These are phyloP conservation scores for Phyllachora maydis DNA, from an alignment of 2,329 filamentous ascomycete species.

Conservation along the genomic window DNA sequence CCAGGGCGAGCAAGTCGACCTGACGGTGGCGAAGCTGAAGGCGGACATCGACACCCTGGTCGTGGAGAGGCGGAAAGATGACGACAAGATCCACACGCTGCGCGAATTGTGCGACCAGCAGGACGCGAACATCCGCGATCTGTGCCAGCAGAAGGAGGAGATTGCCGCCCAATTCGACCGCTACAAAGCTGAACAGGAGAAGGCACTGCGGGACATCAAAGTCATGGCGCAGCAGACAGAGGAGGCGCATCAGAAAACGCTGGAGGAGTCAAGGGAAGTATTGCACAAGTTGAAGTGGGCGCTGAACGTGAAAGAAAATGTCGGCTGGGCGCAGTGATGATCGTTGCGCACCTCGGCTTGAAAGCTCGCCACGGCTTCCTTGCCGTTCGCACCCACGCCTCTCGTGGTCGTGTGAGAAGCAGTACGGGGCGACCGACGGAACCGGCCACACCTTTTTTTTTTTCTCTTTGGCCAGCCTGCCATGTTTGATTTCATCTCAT, in stretches of 20 bases:
- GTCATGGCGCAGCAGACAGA: constrained; percentile 33
- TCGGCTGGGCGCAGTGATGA: constrained; percentile 29
- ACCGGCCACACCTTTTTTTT: too few relatives aligned
- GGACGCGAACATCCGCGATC: constrained; percentile 41
- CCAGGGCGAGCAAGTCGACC: constrained; percentile 39
- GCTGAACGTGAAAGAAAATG: constrained; percentile 42
- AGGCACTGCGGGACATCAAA: constrained; percentile 38
- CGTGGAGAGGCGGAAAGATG: constrained; percentile 34
- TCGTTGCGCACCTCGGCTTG: too few relatives aligned
- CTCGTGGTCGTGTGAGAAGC: too few relatives aligned
- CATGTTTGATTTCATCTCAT: too few relatives aligned
- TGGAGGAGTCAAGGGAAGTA: constrained; percentile 37
- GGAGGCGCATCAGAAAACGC: constrained; percentile 33
- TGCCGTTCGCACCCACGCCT: too few relatives aligned
- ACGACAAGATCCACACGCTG: constrained; percentile 41
- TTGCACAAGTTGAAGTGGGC: constrained; percentile 55
- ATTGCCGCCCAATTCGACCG: constrained; percentile 37
- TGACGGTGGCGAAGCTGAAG: constrained; percentile 24
- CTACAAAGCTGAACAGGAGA: constrained; percentile 44
- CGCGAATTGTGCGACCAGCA: constrained; percentile 55
- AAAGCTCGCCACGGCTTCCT: too few relatives aligned
- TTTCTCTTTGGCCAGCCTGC: too few relatives aligned
- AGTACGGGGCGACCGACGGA: too few relatives aligned
- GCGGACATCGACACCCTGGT: constrained; percentile 32
- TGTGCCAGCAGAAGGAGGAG: constrained; percentile 38